Conservation (phyloP, 305 asterid species). For the Caryopteris hybrid region DNA sequence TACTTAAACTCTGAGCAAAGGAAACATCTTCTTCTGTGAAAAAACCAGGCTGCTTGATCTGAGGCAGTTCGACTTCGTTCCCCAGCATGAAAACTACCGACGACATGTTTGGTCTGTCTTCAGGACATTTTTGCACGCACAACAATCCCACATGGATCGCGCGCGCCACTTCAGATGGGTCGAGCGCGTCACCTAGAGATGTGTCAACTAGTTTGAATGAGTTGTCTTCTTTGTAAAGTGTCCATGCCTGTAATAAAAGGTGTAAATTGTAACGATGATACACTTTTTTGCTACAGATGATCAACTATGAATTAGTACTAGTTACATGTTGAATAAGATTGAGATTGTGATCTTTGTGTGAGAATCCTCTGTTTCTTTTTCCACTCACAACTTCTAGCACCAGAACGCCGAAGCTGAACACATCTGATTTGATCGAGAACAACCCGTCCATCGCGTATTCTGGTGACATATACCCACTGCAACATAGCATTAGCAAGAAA, state of each 20-base stretch:
- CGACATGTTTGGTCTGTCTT: conserved; percentile 4
- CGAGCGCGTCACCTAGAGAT: not conserved
- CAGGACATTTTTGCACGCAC: not conserved
- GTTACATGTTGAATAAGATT: not conserved
- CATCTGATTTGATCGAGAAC: not conserved
- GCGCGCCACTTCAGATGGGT: conserved; percentile 21
- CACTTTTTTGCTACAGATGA: not conserved
- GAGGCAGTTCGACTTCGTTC: not conserved
- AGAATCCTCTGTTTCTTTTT: not conserved
- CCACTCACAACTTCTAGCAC: not conserved
- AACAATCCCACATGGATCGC: conserved; percentile 30
- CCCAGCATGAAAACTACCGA: conserved; percentile 2
- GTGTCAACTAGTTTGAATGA: conserved; percentile 25
- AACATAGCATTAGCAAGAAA: not conserved
- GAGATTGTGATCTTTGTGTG: not conserved
- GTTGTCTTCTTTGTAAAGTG: conserved; percentile 21
- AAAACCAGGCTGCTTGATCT: not conserved
- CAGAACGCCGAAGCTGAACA: not conserved
- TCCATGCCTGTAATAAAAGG: conserved; percentile 19
- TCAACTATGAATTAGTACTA: not conserved
- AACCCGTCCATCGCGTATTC: not conserved
- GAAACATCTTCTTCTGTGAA: conserved; percentile 15
- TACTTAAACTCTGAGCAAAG: not conserved
- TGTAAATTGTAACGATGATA: not conserved
- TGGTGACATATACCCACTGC: conserved; percentile 3